Percentiles rank a stretch among this genome's conserved stretches.
phyloP scores from a whole-genome alignment of 306 rosid genomes.

The Cicer arietinum region DNA sequence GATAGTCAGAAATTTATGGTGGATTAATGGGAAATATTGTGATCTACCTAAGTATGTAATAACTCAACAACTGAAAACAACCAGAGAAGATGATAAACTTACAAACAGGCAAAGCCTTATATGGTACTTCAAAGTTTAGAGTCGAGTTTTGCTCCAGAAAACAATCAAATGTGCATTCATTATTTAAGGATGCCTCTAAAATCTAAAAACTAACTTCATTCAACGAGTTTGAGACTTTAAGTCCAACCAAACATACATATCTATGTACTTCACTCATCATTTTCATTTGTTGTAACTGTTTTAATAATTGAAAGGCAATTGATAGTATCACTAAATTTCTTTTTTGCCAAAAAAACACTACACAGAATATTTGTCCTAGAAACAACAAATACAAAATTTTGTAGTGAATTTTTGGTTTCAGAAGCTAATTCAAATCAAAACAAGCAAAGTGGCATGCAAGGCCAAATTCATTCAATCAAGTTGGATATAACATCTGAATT shows the following conservation, averaged over 20 bases:
- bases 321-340: background rate
- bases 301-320: constrained; percentile 20
- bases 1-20: background rate
- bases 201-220: background rate
- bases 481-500: constrained; percentile 12
- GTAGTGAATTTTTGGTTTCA: background rate
- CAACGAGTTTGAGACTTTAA: background rate
- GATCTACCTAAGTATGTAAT: background rate
- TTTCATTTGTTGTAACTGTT: constrained; percentile 11
- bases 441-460: constrained; percentile 1
- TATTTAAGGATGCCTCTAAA: constrained; percentile 9
- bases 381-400: constrained; percentile 16
- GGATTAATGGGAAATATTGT: constrained; percentile 9
- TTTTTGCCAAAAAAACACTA: background rate
- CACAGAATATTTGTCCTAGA: background rate
- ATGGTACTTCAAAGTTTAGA: background rate
- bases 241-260: constrained; percentile 24
- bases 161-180: background rate
- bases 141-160: background rate
- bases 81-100: constrained; percentile 11
- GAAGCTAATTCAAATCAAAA: constrained; percentile 16
- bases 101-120: background rate
- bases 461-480: constrained; percentile 17
- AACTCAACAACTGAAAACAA: constrained; percentile 19
- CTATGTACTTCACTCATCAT: constrained; percentile 12